A percentile compares a stretch with the other conserved stretches of the same genome.
Conservation (phyloP, 352 stramenopile genomes). For the Plasmopara halstedii region DNA sequence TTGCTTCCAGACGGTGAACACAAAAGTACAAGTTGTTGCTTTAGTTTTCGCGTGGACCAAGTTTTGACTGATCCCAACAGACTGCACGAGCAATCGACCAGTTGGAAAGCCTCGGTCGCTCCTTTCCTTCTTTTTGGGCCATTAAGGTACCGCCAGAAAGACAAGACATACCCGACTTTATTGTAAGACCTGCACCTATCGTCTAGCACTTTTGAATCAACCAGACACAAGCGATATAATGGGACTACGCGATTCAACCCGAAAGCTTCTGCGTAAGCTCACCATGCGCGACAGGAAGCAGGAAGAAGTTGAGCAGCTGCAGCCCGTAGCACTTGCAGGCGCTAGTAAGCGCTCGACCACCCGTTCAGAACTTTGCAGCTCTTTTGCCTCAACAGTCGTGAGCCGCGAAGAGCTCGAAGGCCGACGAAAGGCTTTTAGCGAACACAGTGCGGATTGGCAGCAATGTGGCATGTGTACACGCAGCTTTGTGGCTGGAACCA, state of each 20-base stretch:
- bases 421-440: constrained; percentile 46
- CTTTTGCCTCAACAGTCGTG: constrained; percentile 45
- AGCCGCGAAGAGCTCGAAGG: constrained; percentile 28
- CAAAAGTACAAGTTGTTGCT: no score
- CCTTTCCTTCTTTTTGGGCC: constrained; percentile 15
- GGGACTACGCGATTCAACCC: constrained; percentile 36
- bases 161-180: constrained; percentile 8
- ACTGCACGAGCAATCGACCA: constrained; percentile 11
- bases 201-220: constrained; percentile 6
- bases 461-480: constrained; percentile 54
- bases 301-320: constrained; percentile 48
- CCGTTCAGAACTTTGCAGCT: constrained; percentile 52
- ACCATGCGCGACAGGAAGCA: constrained; percentile 39
- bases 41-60: not conserved
- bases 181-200: constrained; percentile 8
- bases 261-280: constrained; percentile 43
- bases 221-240: constrained; percentile 15
- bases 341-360: constrained; percentile 45
- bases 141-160: not conserved
- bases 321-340: constrained; percentile 57
- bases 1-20: no score
- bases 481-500: constrained; percentile 45
- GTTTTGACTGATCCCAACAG: constrained; percentile 12
- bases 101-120: constrained; percentile 16
- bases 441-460: constrained; percentile 31